Conservation (phyloP, 2,329 filamentous ascomycete genomes). For the Shiraia sp. region DNA sequence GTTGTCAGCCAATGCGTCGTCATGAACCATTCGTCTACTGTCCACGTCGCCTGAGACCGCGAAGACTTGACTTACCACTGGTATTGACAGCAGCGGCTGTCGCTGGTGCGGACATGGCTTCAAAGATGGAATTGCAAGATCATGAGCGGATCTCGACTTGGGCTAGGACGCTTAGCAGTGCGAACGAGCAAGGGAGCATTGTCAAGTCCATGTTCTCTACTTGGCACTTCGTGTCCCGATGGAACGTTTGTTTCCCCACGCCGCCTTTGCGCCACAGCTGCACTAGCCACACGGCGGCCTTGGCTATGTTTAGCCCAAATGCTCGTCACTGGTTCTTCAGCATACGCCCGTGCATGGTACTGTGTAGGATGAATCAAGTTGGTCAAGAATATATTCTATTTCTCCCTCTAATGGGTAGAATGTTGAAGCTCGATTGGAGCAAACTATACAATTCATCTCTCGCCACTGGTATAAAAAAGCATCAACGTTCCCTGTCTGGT, state of each 20-base stretch:
- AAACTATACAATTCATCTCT: no score
- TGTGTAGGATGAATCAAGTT: no score
- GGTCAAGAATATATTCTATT: no score
- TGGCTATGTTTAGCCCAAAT: neutral
- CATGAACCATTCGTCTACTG: no score
- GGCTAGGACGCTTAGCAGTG: slow-evolving; percentile 3
- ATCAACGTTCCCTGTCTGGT: no score
- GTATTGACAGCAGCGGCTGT: slow-evolving; percentile 36
- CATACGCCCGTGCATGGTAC: no score
- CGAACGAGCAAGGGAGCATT: slow-evolving; percentile 25
- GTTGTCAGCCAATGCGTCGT: slow-evolving; percentile 18
- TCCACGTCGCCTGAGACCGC: neutral
- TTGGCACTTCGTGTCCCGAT: slow-evolving; percentile 44
- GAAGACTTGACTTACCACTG: slow-evolving; percentile 33
- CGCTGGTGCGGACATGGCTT: slow-evolving; percentile 35
- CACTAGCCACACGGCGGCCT: slow-evolving; percentile 26
- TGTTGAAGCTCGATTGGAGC: no score
- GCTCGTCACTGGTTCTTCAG: neutral
- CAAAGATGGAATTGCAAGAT: slow-evolving; percentile 11
- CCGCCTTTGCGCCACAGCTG: slow-evolving; percentile 23
- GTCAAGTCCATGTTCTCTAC: slow-evolving; percentile 22
- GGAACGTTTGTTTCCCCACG: slow-evolving; percentile 31
- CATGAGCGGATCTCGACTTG: slow-evolving; percentile 4
- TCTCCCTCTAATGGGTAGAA: no score
- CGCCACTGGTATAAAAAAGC: no score